A percentile compares a stretch with the other conserved stretches of the same genome.
Evolutionary conservation across 106 monocot species (phyloP).

Genomic region (Apostasia ramifera): DNA sequence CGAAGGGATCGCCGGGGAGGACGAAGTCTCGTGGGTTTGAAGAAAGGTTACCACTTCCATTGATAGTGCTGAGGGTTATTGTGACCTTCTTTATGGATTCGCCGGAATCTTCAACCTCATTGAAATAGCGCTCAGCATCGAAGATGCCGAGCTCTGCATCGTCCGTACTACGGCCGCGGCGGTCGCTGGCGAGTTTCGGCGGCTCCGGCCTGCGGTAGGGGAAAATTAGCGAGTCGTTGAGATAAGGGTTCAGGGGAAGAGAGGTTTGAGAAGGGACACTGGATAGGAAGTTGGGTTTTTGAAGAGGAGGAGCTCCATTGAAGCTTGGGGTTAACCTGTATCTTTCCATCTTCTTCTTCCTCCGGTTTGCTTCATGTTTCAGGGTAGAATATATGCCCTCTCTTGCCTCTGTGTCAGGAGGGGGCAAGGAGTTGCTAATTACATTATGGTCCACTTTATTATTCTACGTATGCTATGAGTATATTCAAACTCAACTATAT

Average conservation of each 20-base stretch:
- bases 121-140: slow-evolving; percentile 62
- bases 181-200: background rate
- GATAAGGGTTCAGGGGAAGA: slow-evolving; percentile 17
- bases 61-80: too few relatives aligned
- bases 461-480: too few relatives aligned
- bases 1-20: slow-evolving; percentile 6
- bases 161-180: background rate
- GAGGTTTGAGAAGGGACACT: slow-evolving; percentile 13
- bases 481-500: too few relatives aligned
- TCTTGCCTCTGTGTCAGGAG: too few relatives aligned
- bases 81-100: background rate
- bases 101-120: slow-evolving; percentile 9
- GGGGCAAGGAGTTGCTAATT: too few relatives aligned
- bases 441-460: too few relatives aligned
- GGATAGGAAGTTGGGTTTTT: background rate
- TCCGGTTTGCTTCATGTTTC: too few relatives aligned
- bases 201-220: slow-evolving; percentile 2
- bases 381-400: too few relatives aligned
- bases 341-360: slow-evolving; percentile 18
- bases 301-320: slow-evolving; percentile 7
- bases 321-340: slow-evolving; percentile 12
- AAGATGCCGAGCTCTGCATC: slow-evolving; percentile 67
- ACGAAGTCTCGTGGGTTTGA: background rate
- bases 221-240: slow-evolving; percentile 5
- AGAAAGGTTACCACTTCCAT: slow-evolving; percentile 7